Conservation (phyloP, 2,329 filamentous ascomycete species). For the Cytospora mali region DNA sequence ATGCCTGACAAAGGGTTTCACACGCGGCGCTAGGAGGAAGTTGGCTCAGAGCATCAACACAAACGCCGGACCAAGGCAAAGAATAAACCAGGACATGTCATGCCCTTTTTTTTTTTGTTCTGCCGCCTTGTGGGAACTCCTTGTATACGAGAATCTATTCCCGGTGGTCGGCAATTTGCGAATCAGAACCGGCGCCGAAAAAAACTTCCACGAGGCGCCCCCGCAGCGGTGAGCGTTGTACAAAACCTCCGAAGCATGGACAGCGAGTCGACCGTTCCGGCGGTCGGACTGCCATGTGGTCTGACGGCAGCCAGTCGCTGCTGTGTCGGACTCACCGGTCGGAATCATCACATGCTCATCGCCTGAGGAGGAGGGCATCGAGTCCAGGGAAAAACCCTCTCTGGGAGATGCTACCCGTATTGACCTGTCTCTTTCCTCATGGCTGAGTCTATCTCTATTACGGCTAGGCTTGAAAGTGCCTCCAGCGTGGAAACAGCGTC, state of each 20-base stretch:
- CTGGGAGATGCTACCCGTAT: neutral
- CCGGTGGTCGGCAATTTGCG: slow-evolving; percentile 21
- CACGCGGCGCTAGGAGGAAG: neutral
- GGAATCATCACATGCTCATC: neutral
- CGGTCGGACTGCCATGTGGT: neutral
- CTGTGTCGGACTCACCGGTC: neutral
- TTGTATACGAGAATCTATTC: slow-evolving; percentile 8
- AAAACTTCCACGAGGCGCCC: neutral
- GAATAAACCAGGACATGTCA: no score
- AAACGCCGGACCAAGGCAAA: neutral
- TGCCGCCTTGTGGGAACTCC: neutral
- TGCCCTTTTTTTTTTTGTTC: slow-evolving; percentile 1
- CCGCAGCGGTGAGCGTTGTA: slow-evolving; percentile 14
- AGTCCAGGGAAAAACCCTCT: neutral
- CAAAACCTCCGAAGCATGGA: neutral
- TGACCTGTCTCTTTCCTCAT: neutral
- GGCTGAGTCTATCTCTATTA: neutral
- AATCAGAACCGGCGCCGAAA: slow-evolving; percentile 9
- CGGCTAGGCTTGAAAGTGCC: neutral
- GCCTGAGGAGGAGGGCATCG: neutral
- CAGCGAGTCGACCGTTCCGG: slow-evolving; percentile 1
- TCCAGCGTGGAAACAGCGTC: neutral
- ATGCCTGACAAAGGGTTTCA: neutral
- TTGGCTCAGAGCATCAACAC: neutral
- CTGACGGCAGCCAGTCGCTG: neutral